Percentiles rank a stretch among this genome's conserved stretches.
phyloP scores from a whole-genome alignment of 805 yeast species.

The Hanseniaspora pseudoguilliermondii region DNA sequence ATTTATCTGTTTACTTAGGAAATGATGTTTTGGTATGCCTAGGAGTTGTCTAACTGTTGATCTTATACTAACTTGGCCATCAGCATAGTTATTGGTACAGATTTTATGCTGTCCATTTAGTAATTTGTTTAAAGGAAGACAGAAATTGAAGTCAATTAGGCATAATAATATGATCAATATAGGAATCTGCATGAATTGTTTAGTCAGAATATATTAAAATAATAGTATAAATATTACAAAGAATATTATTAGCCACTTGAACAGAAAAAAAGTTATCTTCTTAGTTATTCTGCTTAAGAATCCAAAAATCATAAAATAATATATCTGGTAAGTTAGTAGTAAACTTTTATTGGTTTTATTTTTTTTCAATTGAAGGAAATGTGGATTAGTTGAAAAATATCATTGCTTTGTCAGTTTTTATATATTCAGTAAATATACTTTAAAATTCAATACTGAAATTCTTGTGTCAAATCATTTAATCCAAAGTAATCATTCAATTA shows the following conservation, averaged over 20 bases:
- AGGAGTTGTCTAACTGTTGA: background rate
- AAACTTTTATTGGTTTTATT: background rate
- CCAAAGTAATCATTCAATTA: no score
- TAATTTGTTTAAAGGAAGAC: background rate
- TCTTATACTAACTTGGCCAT: conserved; percentile 15
- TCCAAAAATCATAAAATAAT: background rate
- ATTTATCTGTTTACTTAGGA: background rate
- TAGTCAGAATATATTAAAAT: background rate
- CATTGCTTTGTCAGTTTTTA: no score
- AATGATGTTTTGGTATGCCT: conserved; percentile 19
- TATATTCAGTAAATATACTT: no score
- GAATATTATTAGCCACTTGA: background rate
- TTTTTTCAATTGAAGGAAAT: no score
- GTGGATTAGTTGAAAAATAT: no score
- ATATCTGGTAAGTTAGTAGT: background rate
- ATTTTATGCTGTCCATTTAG: conserved; percentile 17
- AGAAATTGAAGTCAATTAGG: background rate
- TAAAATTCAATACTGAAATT: no score
- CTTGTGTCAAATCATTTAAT: no score
- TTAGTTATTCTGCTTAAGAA: background rate
- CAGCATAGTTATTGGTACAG: conserved; percentile 18
- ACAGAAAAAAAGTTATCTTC: background rate
- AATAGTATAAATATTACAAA: background rate
- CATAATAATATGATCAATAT: background rate
- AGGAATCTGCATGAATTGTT: background rate